phyloP scores from a whole-genome alignment of 1,284 basidiomycete species.

The Anthracocystis panici-leucophaei region DNA sequence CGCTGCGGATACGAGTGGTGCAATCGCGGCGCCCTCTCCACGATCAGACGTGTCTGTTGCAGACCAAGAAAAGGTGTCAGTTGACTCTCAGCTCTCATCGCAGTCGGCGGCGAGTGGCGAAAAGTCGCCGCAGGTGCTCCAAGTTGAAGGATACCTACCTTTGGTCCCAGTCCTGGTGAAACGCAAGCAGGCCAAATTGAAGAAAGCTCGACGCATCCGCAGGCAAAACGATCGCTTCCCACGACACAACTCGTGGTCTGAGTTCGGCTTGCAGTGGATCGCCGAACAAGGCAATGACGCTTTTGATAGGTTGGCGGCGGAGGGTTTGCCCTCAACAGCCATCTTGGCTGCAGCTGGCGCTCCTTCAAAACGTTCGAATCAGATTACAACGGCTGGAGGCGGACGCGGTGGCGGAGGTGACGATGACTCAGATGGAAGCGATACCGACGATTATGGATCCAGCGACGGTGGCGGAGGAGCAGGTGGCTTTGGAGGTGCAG shows the following conservation, averaged over 20 bases:
- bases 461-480: slow-evolving; percentile 52
- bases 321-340: slow-evolving; percentile 21
- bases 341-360: slow-evolving; percentile 29
- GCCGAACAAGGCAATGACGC: slow-evolving; percentile 26
- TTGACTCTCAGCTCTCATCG: slow-evolving; percentile 3
- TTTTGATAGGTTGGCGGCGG: slow-evolving; percentile 27
- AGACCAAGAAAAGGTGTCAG: slow-evolving; percentile 15
- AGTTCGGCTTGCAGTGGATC: slow-evolving; percentile 39
- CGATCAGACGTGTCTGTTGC: neutral
- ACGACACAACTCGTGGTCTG: slow-evolving; percentile 41
- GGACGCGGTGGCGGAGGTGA: slow-evolving; percentile 20
- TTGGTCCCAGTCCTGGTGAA: slow-evolving; percentile 5
- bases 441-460: slow-evolving; percentile 60
- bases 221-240: slow-evolving; percentile 35
- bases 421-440: slow-evolving; percentile 30
- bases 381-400: slow-evolving; percentile 13
- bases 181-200: slow-evolving; percentile 31
- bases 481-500: slow-evolving; percentile 36
- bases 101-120: neutral
- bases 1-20: neutral
- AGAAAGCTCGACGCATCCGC: slow-evolving; percentile 41
- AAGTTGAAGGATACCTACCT: neutral
- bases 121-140: neutral
- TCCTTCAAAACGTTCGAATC: slow-evolving; percentile 9
- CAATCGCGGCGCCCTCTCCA: neutral